These are phyloP conservation scores for Aureobasidium leucospermi DNA, from an alignment of 2,329 filamentous ascomycete genomes.

Conservation along the genomic window DNA sequence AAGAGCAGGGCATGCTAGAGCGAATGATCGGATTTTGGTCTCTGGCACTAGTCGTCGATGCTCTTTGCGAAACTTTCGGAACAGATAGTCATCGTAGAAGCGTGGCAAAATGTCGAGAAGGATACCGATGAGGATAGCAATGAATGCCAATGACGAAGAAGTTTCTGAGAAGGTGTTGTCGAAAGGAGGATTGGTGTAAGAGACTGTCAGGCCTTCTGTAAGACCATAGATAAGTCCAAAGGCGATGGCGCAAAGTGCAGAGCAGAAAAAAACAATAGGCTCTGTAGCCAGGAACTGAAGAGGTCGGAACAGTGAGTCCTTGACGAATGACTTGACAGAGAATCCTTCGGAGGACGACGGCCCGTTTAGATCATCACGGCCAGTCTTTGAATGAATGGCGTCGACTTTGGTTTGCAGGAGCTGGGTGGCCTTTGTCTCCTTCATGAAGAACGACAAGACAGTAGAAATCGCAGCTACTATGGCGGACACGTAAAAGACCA, in stretches of 20 bases:
- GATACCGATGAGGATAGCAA: slow-evolving; percentile 54
- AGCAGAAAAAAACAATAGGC: slow-evolving; percentile 40
- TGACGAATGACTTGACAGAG: slow-evolving; percentile 27
- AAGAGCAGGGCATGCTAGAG: slow-evolving; percentile 34
- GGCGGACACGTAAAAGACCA: slow-evolving; percentile 40
- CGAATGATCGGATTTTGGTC: slow-evolving; percentile 38
- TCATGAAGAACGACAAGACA: slow-evolving; percentile 30
- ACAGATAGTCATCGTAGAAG: slow-evolving; percentile 31
- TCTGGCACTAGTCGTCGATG: slow-evolving; percentile 29
- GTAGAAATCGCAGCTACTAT: slow-evolving; percentile 31
- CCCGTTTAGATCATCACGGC: slow-evolving; percentile 18
- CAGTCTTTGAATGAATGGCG: slow-evolving; percentile 23
- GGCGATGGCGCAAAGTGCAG: slow-evolving; percentile 20
- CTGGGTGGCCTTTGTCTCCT: slow-evolving; percentile 38
- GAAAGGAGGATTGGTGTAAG: slow-evolving; percentile 20
- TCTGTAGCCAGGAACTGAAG: slow-evolving; percentile 38
- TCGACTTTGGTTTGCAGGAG: slow-evolving; percentile 31
- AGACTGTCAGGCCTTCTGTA: slow-evolving; percentile 19
- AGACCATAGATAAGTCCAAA: slow-evolving; percentile 19
- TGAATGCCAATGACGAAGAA: slow-evolving; percentile 46
- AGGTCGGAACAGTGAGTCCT: slow-evolving; percentile 35
- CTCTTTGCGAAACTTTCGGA: slow-evolving; percentile 20
- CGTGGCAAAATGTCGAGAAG: slow-evolving; percentile 34
- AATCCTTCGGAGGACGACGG: slow-evolving; percentile 7
- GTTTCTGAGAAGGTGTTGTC: slow-evolving; percentile 28